A percentile compares a stretch with the other conserved stretches of the same genome.
Conservation (phyloP, 495 filamentous ascomycete genomes). For the Staphylotrichum longicolle region DNA sequence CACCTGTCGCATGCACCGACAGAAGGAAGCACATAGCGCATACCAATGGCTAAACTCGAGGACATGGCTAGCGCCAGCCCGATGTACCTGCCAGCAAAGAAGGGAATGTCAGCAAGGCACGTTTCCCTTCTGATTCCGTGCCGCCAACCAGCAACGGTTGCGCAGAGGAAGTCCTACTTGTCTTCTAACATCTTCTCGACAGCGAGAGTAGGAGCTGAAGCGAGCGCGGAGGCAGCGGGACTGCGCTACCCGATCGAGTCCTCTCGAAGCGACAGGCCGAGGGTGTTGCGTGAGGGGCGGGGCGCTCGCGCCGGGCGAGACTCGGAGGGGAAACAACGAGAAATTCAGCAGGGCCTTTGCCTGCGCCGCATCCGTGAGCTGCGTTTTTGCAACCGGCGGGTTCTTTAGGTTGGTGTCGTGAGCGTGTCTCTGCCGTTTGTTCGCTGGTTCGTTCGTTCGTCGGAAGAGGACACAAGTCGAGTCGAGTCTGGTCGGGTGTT, state of each 20-base stretch:
- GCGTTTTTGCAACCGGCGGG: not conserved
- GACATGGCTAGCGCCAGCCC: constrained; percentile 84
- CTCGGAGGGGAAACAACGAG: constrained; percentile 15
- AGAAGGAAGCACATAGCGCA: constrained; percentile 46
- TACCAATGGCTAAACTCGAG: constrained; percentile 92
- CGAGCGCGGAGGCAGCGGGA: constrained; percentile 36
- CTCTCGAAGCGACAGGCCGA: constrained; percentile 11
- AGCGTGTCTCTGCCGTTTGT: not conserved
- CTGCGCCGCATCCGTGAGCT: constrained; percentile 17
- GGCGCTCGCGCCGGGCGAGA: constrained; percentile 45
- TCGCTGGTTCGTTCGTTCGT: constrained; percentile 2
- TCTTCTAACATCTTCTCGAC: constrained; percentile 73
- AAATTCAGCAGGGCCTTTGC: constrained; percentile 11
- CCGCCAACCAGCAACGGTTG: not conserved
- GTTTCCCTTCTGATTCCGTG: constrained; percentile 6
- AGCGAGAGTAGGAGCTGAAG: constrained; percentile 19
- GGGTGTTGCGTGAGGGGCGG: constrained; percentile 13
- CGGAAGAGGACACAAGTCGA: constrained; percentile 15
- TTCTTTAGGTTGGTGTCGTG: not conserved
- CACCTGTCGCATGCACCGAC: not conserved
- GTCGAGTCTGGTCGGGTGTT: not conserved
- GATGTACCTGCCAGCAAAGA: constrained; percentile 65
- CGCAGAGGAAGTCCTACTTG: constrained; percentile 60
- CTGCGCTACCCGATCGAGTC: constrained; percentile 28
- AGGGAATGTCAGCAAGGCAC: constrained; percentile 20